Evolutionary conservation across 257 asterid species (phyloP), one percentile per base, ranked within the genome.

Genomic region (Cynanchum wilfordii): DNA sequence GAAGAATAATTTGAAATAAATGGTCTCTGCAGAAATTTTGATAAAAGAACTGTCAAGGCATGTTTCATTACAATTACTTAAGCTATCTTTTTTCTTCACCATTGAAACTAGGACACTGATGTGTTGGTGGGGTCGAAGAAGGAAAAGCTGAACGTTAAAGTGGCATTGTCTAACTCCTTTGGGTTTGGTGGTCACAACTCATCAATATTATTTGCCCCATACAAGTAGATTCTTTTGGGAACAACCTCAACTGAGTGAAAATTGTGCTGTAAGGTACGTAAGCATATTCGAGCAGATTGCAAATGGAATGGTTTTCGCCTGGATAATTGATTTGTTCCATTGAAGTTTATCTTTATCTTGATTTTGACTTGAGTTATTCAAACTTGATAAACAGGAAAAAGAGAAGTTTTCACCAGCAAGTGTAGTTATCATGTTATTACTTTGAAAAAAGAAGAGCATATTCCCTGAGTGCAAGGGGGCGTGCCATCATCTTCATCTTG

Each of bases 121-220:
- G 79, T 90, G 77, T 85, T 92, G 76, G 97, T 92, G 65, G 98
- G 98, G 52, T 82, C 90, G 5, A 85, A 67, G 47, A 92, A 90
- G 79, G 98, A 92, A 81, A 85, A 82, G 72, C 76, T 92, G 60
- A 82, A 83, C 69, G 69, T 92, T 69, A 92, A 90, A 76, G 97
- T 92, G 83, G 98, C 96, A 27, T 60, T 92, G 86, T 92, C 98
- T 38, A 92, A 90, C 78, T 92, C 98, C 49, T 92, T 88, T 71
- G 98, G 98, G 52, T 92, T 92, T 71, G 97, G 98, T 62, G 98
- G 98, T 71, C 98, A 92, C 76, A 92, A 92, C 74, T 92, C 98
- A 19, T 92, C 98, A 29, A 90, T 92, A 65, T 79, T 92, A 74
- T 92, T 92, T 66, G 94, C 98, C 73, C 97, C 98, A 3, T 90